Base-by-base conservation (phyloP, 1,284 basidiomycete species). In the Schizophyllum commune region DNA sequence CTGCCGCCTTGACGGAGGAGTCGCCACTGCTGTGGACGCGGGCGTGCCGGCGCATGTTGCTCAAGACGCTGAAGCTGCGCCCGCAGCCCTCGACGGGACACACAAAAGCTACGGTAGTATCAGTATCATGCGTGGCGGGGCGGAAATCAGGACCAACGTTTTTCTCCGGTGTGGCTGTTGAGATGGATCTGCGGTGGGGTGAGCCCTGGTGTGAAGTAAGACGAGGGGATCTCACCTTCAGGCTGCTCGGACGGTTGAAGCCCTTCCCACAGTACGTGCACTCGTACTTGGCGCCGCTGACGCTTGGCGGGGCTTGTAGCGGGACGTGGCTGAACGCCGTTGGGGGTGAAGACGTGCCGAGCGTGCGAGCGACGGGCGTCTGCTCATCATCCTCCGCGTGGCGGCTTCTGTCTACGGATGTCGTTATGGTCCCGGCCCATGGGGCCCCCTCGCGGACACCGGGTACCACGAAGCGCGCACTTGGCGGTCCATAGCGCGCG, bases 21-120 rank as follows among this genome's bases (percentile, higher is more conserved):
- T 78, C 77, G n/a, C 73, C 52, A 6, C 6, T 6, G n/a, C n/a
- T 77, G 68, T 92, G 89, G 21, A 88, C 86, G 61, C 89, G 83
- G 61, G 88, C 84, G 71, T 92, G 90, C 61, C 90, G 80, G 63
- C 90, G 86, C 91, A 92, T 92, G 76, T 92, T 92, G 71, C 89
- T 91, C 69, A 91, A 83, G 59, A 92, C 91, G 70, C 89, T 91
- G 74, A 92, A 92, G 69, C 85, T 85, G 59, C 90, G 84, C 7
- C 88, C 87, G 72, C 91, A 92, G 62, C 83, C 83, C 63, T 86
- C 83, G 61, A 85, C 82, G 15, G 89, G 84, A 71, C 91, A 92
- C 60, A 80, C 75, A 74, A 89, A 91, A 19, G 90, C 90, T 92
- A 72, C 52, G 65, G 63, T 55, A 58, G 22, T 58, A 62, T 64